A percentile compares a stretch with the other conserved stretches of the same genome.
These are phyloP conservation scores for Claviceps sp. DNA, from an alignment of 2,329 filamentous ascomycete species.

Conservation along the genomic window DNA sequence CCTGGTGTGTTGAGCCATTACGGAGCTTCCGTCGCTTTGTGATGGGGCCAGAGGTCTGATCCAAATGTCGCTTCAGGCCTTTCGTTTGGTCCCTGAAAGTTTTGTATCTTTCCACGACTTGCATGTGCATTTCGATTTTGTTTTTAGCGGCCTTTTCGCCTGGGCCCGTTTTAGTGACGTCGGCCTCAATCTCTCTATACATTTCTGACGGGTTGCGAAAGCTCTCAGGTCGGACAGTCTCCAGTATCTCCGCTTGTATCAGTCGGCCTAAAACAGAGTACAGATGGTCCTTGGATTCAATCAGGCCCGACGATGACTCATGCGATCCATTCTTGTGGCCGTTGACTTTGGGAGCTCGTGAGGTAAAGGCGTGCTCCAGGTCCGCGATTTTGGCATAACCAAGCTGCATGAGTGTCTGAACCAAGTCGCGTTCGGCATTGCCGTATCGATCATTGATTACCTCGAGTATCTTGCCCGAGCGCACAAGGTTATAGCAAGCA, in stretches of 20 bases:
- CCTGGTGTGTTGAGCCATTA: slow-evolving; percentile 26
- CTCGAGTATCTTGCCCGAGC: slow-evolving; percentile 69
- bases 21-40: slow-evolving; percentile 43
- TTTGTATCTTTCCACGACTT: slow-evolving; percentile 38
- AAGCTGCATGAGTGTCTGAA: slow-evolving; percentile 61
- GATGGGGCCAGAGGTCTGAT: slow-evolving; percentile 24
- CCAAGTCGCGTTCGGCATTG: slow-evolving; percentile 56
- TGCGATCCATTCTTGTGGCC: slow-evolving; percentile 21
- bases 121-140: slow-evolving; percentile 47
- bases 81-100: slow-evolving; percentile 40
- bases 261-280: slow-evolving; percentile 38
- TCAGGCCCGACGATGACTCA: slow-evolving; percentile 20
- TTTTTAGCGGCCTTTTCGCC: slow-evolving; percentile 42
- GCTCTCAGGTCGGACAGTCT: slow-evolving; percentile 44
- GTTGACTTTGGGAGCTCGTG: slow-evolving; percentile 22
- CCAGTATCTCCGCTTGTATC: slow-evolving; percentile 53
- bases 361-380: slow-evolving; percentile 48
- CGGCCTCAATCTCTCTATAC: slow-evolving; percentile 47
- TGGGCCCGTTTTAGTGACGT: slow-evolving; percentile 37
- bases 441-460: slow-evolving; percentile 64
- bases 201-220: slow-evolving; percentile 50
- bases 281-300: slow-evolving; percentile 34
- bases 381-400: slow-evolving; percentile 66
- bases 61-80: slow-evolving; percentile 37
- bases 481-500: slow-evolving; percentile 69